Evolutionary conservation across 2,329 filamentous ascomycete genomes (phyloP).

Genomic region (Incumbomyces delicatus): DNA sequence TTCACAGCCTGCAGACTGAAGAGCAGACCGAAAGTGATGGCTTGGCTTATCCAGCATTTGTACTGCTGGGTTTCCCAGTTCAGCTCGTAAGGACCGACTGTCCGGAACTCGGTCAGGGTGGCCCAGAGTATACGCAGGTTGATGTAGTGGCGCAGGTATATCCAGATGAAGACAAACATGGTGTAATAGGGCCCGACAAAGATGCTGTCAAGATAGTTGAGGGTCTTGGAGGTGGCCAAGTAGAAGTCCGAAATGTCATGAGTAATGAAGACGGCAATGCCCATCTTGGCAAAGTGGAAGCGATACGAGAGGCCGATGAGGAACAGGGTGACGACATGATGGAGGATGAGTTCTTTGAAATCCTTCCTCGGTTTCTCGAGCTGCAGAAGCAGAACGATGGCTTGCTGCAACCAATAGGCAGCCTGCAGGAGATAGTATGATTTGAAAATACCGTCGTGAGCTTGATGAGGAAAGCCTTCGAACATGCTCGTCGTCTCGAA

Average conservation of each 20-base stretch:
- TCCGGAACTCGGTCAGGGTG: slow-evolving; percentile 26
- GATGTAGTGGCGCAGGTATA: slow-evolving; percentile 69
- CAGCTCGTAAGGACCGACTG: slow-evolving; percentile 25
- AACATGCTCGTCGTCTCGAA: slow-evolving; percentile 82
- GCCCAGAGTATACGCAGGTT: slow-evolving; percentile 27
- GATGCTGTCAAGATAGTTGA: slow-evolving; percentile 72
- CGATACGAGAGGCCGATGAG: slow-evolving; percentile 75
- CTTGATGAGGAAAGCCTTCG: slow-evolving; percentile 67
- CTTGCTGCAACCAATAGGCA: slow-evolving; percentile 83
- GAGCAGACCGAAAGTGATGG: slow-evolving; percentile 26
- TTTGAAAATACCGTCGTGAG: slow-evolving; percentile 69
- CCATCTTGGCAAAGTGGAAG: slow-evolving; percentile 89
- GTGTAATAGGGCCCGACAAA: slow-evolving; percentile 68
- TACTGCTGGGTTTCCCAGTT: slow-evolving; percentile 30
- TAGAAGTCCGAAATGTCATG: slow-evolving; percentile 89
- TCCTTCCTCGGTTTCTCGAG: slow-evolving; percentile 85
- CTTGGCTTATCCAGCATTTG: slow-evolving; percentile 26
- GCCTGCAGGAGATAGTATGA: slow-evolving; percentile 86
- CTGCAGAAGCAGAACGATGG: slow-evolving; percentile 68
- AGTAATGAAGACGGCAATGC: slow-evolving; percentile 76
- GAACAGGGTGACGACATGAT: slow-evolving; percentile 71
- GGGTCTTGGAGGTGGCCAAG: slow-evolving; percentile 73
- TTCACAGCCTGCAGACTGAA: slow-evolving; percentile 26
- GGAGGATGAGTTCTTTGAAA: slow-evolving; percentile 76
- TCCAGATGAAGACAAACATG: slow-evolving; percentile 68